Percentiles rank a stretch among this genome's conserved stretches.
These are phyloP conservation scores for Incumbomyces lentus DNA, from an alignment of 2,329 filamentous ascomycete genomes.

Conservation along the genomic window DNA sequence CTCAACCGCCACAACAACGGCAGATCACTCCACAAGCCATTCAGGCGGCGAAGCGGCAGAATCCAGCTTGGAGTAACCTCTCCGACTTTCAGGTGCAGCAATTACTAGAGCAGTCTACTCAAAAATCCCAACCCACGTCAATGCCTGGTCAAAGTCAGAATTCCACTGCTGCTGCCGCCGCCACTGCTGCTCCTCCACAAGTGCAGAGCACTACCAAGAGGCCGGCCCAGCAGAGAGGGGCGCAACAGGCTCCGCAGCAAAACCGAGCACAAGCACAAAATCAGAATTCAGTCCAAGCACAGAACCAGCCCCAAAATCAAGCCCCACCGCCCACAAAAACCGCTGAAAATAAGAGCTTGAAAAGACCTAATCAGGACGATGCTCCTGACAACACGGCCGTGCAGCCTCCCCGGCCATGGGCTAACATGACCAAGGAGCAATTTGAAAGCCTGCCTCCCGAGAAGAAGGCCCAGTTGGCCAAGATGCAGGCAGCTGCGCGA, in stretches of 20 bases:
- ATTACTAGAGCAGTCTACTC: neutral
- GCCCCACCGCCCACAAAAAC: no score
- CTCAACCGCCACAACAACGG: neutral
- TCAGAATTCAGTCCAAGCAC: constrained; percentile 10
- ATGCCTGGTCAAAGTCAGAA: neutral
- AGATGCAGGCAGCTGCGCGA: constrained; percentile 26
- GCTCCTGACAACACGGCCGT: constrained; percentile 24
- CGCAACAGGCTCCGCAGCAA: neutral
- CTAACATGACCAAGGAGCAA: constrained; percentile 15
- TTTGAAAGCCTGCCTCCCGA: constrained; percentile 30
- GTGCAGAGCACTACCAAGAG: neutral
- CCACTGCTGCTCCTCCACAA: no score
- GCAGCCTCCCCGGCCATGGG: neutral
- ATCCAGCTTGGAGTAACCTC: neutral
- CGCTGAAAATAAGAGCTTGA: constrained; percentile 33
- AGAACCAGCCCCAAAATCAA: constrained; percentile 9
- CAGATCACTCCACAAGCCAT: neutral
- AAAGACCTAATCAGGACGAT: constrained; percentile 38
- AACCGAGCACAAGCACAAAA: constrained; percentile 11
- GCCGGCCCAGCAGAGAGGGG: neutral
- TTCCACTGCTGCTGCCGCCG: neutral
- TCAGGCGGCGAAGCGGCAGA: neutral
- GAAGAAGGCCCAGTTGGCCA: constrained; percentile 30
- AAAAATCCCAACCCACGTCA: neutral
- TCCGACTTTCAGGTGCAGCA: neutral